phyloP scores from a whole-genome alignment of 2,329 filamentous ascomycete genomes.

The Fusarium sp. region DNA sequence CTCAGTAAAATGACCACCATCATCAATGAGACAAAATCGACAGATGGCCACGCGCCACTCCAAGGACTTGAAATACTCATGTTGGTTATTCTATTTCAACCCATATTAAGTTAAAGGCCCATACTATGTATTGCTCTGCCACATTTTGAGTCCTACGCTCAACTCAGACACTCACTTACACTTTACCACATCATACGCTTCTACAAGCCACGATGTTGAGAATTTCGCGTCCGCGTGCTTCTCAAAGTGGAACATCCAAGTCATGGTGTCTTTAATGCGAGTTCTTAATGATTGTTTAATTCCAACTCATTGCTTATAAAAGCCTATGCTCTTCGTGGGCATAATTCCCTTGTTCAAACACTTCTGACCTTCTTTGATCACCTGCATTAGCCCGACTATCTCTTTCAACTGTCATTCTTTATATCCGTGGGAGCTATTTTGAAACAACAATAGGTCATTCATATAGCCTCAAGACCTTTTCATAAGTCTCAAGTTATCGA shows the following conservation, averaged over 20 bases:
- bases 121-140: conserved; percentile 14
- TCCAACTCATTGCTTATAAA: conserved; percentile 19
- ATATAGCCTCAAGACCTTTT: conserved; percentile 12
- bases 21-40: conserved; percentile 34
- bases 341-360: conserved; percentile 25
- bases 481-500: conserved; percentile 7
- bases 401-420: conserved; percentile 41
- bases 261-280: neutral
- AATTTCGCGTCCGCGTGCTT: conserved; percentile 24
- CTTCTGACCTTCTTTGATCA: conserved; percentile 46
- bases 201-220: conserved; percentile 32
- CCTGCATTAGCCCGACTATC: conserved; percentile 42
- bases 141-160: conserved; percentile 32
- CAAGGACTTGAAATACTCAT: neutral
- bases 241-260: conserved; percentile 12
- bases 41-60: conserved; percentile 30
- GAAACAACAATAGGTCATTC: conserved; percentile 43
- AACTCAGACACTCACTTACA: conserved; percentile 28
- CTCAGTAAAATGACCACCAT: conserved; percentile 31
- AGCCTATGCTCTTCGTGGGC: neutral
- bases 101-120: conserved; percentile 11
- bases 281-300: conserved; percentile 2
- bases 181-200: conserved; percentile 32
- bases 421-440: conserved; percentile 24
- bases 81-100: conserved; percentile 6